phyloP scores from a whole-genome alignment of 768 basidiomycete species.

The Xerocomellus intermedius region DNA sequence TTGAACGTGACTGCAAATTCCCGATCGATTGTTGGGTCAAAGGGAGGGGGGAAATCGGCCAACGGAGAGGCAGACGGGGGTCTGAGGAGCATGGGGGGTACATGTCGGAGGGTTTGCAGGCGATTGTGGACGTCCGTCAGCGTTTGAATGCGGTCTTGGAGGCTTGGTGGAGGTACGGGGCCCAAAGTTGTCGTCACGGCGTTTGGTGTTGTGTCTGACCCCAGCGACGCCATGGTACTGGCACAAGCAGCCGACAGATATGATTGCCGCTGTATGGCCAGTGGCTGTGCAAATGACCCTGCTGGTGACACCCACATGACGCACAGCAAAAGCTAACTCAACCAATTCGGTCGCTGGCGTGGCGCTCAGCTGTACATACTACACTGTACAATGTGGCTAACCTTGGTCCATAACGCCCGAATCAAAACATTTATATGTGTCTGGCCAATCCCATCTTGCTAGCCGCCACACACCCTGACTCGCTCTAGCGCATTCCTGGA shows the following conservation, averaged over 20 bases:
- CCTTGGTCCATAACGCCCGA: not conserved
- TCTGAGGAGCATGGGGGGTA: conserved; percentile 45
- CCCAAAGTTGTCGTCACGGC: conserved; percentile 2
- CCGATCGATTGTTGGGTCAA: conserved; percentile 27
- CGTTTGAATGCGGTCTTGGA: conserved; percentile 45
- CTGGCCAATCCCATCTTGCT: not conserved
- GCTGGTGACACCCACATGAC: not conserved
- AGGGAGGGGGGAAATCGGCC: conserved; percentile 27
- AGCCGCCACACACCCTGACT: conserved; percentile 12
- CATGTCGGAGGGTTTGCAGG: conserved; percentile 44
- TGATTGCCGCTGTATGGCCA: not conserved
- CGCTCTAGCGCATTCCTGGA: not conserved
- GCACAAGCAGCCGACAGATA: no score
- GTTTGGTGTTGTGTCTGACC: conserved; percentile 2
- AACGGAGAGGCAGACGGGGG: conserved; percentile 30
- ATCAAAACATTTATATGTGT: not conserved
- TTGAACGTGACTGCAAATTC: conserved; percentile 30
- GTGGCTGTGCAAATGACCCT: conserved; percentile 21
- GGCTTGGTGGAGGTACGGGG: conserved; percentile 16
- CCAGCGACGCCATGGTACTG: not conserved
- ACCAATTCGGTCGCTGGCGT: not conserved
- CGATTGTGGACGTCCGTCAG: conserved; percentile 46
- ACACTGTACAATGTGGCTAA: not conserved
- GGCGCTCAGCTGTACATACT: conserved; percentile 7
- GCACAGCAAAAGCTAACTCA: no score